phyloP scores from a whole-genome alignment of 2,329 filamentous ascomycete species.

The Chrysoporthe puriensis region DNA sequence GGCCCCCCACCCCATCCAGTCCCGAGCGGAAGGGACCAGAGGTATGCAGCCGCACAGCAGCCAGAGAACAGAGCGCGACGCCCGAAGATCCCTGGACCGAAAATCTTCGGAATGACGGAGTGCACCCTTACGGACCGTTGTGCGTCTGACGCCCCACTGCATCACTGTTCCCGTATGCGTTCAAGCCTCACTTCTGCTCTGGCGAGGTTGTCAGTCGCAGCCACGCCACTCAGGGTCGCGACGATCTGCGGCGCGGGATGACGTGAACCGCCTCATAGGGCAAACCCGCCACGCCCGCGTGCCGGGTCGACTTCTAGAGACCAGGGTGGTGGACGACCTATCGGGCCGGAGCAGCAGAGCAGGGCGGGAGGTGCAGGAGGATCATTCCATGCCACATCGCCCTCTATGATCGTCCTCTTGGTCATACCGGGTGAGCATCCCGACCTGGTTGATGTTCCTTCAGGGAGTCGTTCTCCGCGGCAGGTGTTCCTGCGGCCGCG shows the following conservation, averaged over 20 bases:
- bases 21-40: not conserved
- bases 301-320: not conserved
- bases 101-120: slow-evolving; percentile 1
- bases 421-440: too few species aligned
- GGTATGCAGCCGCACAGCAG: not conserved
- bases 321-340: too few species aligned
- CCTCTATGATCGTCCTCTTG: too few species aligned
- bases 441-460: too few species aligned
- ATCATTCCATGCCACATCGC: too few species aligned
- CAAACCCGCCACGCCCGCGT: not conserved
- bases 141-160: too few species aligned
- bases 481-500: too few species aligned
- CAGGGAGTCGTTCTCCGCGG: too few species aligned
- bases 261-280: not conserved
- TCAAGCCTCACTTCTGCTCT: slow-evolving; percentile 1
- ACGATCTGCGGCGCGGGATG: slow-evolving; percentile 4
- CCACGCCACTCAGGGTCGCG: not conserved
- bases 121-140: too few species aligned
- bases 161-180: too few species aligned
- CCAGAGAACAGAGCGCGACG: not conserved
- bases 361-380: too few species aligned
- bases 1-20: not conserved
- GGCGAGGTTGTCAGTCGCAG: not conserved
- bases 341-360: too few species aligned
- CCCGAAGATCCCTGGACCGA: not conserved